Evolutionary conservation across 75 land plant genomes (phyloP), one percentile per base, ranked within the genome.

Genomic region (Picea glauca): DNA sequence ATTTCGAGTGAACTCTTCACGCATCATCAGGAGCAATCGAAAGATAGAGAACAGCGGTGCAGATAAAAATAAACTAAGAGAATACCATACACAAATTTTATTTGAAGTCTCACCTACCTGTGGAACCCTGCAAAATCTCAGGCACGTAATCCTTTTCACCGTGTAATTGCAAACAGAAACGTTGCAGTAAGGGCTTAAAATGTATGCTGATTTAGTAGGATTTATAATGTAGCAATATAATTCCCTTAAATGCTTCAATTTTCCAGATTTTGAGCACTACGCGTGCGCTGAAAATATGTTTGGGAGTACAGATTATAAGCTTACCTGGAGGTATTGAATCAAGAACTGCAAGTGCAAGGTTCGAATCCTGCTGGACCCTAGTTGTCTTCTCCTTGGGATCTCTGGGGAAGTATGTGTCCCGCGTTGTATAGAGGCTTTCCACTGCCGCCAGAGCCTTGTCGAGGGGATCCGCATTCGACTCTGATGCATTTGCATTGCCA

Each of bases 391-490:
- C 87, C 13, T 77, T 78, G 32, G 94, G 89, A 56, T 96, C 87
- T 11, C 62, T 63, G 1, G 99, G 92, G 78, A 96, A 96, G 83
- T 67, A 93, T 6, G 94, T 96, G 85, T 96, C 99, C 12, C 94
- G 84, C 60, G 89, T 20, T 20, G 21, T 72, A 81, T 96, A 92
- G 58, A 96, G 80, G n/a, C 84, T 75, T 14, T 91, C 92, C 14
- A 83, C 83, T 32, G 87, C 87, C 43, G 18, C 66, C 21, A 75
- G 65, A 33, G 87, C 88, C 74, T 66, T 50, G 18, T 77, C 76
- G 17, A 80, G 17, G 5, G 88, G 80, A 72, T 84, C 86, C 20
- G 43, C 78, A 18, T 9, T 72, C 20, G 72, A 62, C 11, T 75
- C 76, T 23, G 43, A 40, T 2, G 58, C 76, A 56, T 20, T 14